A percentile compares a stretch with the other conserved stretches of the same genome.
phyloP scores from a whole-genome alignment of 768 basidiomycete genomes.

The Rhizopogon salebrosus region DNA sequence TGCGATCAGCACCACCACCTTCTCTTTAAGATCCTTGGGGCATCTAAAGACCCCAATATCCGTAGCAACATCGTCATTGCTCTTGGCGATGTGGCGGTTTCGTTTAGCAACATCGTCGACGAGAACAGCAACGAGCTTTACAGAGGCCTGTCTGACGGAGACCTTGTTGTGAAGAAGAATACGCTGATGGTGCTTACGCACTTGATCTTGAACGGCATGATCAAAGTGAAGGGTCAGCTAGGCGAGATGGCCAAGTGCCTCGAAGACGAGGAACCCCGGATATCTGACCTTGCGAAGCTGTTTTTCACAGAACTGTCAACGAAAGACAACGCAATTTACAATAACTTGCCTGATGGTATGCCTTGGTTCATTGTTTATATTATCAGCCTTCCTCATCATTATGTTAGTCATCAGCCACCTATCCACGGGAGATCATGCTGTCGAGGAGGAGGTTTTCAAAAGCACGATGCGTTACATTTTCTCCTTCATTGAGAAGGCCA shows the following conservation, averaged over 20 bases:
- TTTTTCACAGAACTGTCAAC: slow-evolving; percentile 96
- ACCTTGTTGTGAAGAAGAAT: slow-evolving; percentile 95
- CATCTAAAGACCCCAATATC: slow-evolving; percentile 83
- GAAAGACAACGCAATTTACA: slow-evolving; percentile 99
- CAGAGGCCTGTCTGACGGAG: slow-evolving; percentile 83
- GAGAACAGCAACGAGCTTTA: slow-evolving; percentile 96
- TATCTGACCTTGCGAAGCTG: slow-evolving; percentile 92
- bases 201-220: slow-evolving; percentile 96
- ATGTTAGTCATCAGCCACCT: slow-evolving; percentile 86
- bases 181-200: slow-evolving; percentile 98
- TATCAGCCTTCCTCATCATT: slow-evolving; percentile 2
- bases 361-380: not conserved
- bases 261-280: slow-evolving; percentile 82
- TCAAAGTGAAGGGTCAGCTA: slow-evolving; percentile 98
- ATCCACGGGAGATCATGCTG: slow-evolving; percentile 84
- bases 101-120: slow-evolving; percentile 95
- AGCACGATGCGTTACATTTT: slow-evolving; percentile 94
- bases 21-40: slow-evolving; percentile 92
- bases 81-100: slow-evolving; percentile 94
- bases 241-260: slow-evolving; percentile 99
- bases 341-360: slow-evolving; percentile 93
- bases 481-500: slow-evolving; percentile 91
- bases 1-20: slow-evolving; percentile 87
- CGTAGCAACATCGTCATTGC: slow-evolving; percentile 97
- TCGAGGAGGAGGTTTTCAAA: slow-evolving; percentile 90